These are phyloP conservation scores for Peniophora sp. DNA, from an alignment of 1,284 basidiomycete species.

Conservation along the genomic window DNA sequence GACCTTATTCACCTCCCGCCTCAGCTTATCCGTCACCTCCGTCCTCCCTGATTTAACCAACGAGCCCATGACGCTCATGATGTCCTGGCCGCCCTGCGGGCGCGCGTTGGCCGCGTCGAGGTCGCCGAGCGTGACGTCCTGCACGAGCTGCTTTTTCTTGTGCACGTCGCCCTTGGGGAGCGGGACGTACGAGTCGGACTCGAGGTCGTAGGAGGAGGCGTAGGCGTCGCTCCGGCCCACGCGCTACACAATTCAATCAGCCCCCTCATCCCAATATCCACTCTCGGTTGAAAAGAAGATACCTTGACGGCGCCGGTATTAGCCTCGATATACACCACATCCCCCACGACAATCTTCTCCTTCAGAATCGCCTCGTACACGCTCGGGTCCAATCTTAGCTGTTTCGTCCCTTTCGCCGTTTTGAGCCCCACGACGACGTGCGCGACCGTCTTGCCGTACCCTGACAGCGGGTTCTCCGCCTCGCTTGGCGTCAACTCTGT, in stretches of 20 bases:
- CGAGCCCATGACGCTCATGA: slow-evolving; percentile 99
- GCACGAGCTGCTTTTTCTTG: slow-evolving; percentile 95
- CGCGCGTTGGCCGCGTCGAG: slow-evolving; percentile 95
- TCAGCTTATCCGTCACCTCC: slow-evolving; percentile 94
- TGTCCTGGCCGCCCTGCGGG: slow-evolving; percentile 93
- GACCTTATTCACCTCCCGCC: slow-evolving; percentile 96
- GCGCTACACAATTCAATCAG: slow-evolving; percentile 39
- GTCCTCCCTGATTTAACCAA: slow-evolving; percentile 91
- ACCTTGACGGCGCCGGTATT: slow-evolving; percentile 96
- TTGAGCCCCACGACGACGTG: slow-evolving; percentile 96
- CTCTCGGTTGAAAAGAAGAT: slow-evolving; percentile 1
- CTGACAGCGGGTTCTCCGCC: slow-evolving; percentile 90
- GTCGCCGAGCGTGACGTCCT: slow-evolving; percentile 95
- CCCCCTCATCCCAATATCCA: not conserved
- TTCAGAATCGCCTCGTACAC: slow-evolving; percentile 98
- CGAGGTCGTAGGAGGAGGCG: slow-evolving; percentile 96
- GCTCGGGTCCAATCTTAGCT: slow-evolving; percentile 88
- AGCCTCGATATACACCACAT: slow-evolving; percentile 94
- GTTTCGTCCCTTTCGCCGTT: slow-evolving; percentile 95
- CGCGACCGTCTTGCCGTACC: slow-evolving; percentile 97
- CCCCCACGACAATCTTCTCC: slow-evolving; percentile 94
- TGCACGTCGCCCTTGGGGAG: slow-evolving; percentile 97
- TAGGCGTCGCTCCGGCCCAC: slow-evolving; percentile 98
- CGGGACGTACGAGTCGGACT: slow-evolving; percentile 97
- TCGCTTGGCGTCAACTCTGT: slow-evolving; percentile 96